Percentiles rank a stretch among this genome's conserved stretches.
Evolutionary conservation across 306 rosid species (phyloP).

Genomic region (Aeschynomene evenia): DNA sequence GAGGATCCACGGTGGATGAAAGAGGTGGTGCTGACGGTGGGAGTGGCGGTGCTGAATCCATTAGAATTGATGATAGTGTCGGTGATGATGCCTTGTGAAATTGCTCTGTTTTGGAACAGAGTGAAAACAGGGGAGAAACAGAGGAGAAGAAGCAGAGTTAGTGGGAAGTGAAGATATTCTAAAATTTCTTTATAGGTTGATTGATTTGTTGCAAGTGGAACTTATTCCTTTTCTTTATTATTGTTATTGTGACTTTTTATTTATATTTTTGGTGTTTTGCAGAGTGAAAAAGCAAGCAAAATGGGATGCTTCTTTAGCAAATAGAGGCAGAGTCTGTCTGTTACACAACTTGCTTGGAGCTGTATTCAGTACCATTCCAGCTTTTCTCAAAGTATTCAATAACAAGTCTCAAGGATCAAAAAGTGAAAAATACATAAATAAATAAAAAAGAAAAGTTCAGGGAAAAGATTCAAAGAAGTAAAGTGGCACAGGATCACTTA

Average conservation of each 20-base stretch:
- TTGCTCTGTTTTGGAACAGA: conserved; percentile 3
- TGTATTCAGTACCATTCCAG: conserved; percentile 23
- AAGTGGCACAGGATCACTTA: conserved; percentile 34
- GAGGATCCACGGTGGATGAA: not conserved
- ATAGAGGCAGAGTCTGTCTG: conserved; percentile 16
- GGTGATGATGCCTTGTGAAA: not conserved
- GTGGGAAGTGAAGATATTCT: conserved; percentile 26
- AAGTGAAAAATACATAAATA: not conserved
- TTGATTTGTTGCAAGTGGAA: conserved; percentile 12
- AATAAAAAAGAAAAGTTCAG: not conserved
- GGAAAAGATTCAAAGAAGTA: conserved; percentile 26
- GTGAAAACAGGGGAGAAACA: conserved; percentile 26
- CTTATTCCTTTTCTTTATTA: conserved; percentile 12
- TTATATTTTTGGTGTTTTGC: no score
- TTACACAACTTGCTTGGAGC: conserved; percentile 39
- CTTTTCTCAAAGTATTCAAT: conserved; percentile 34
- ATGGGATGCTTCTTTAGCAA: conserved; percentile 24
- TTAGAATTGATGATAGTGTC: not conserved
- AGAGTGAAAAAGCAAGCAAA: conserved; percentile 16
- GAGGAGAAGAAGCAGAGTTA: not conserved
- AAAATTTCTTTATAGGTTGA: not conserved
- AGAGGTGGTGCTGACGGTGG: not conserved
- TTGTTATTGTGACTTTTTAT: conserved; percentile 20
- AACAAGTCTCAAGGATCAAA: conserved; percentile 30
- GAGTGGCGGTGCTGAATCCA: conserved; percentile 30